These are phyloP conservation scores for Penicillium brasilianum DNA, from an alignment of 2,329 filamentous ascomycete species.

Conservation along the genomic window DNA sequence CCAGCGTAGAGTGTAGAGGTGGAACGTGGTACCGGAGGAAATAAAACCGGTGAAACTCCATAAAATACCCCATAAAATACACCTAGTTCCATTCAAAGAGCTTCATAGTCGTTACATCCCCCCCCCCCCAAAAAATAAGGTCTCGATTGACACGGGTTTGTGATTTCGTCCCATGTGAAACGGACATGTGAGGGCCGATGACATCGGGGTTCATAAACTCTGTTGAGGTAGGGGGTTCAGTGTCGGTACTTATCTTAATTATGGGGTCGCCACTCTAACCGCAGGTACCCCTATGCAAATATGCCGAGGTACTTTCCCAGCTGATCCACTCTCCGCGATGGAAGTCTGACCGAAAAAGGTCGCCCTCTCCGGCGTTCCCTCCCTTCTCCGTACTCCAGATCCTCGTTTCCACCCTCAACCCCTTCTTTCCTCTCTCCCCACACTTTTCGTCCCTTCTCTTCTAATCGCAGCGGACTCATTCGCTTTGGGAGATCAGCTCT, in stretches of 20 bases:
- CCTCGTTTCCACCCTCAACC: background rate
- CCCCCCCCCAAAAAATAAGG: too few species aligned
- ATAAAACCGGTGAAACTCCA: background rate
- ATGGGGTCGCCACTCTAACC: background rate
- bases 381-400: conserved; percentile 19
- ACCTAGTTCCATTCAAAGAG: too few species aligned
- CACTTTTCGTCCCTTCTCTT: conserved; percentile 19
- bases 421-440: conserved; percentile 13
- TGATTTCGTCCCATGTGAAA: conserved; percentile 6
- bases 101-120: too few species aligned
- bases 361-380: conserved; percentile 25
- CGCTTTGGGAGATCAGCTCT: conserved; percentile 5
- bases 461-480: conserved; percentile 49
- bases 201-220: conserved; percentile 12
- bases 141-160: background rate
- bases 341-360: conserved; percentile 23
- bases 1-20: background rate
- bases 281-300: conserved; percentile 17
- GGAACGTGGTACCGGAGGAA: background rate
- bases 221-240: background rate
- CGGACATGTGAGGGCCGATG: conserved; percentile 26
- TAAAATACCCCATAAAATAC: too few species aligned
- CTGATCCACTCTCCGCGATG: conserved; percentile 7
- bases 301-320: conserved; percentile 25
- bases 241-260: conserved; percentile 20